These are phyloP conservation scores for Nigrospora osmanthi DNA, from an alignment of 2,329 filamentous ascomycete genomes.

Conservation along the genomic window DNA sequence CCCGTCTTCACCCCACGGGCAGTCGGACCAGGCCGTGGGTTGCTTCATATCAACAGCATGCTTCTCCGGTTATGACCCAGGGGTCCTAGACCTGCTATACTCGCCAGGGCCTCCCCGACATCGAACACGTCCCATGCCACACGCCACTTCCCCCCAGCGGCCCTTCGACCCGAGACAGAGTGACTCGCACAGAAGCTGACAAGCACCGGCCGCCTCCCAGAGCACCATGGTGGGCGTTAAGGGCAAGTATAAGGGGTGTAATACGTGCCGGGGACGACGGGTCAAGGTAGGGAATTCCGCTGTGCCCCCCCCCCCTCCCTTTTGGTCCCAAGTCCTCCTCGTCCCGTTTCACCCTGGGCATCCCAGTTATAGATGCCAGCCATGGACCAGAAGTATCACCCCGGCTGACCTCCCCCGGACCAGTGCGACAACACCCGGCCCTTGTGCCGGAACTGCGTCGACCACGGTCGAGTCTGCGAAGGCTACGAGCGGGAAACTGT, in stretches of 20 bases:
- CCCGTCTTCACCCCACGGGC: no score
- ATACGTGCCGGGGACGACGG: slow-evolving; percentile 5
- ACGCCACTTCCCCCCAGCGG: no score
- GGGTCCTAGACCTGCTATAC: no score
- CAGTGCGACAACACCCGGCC: slow-evolving; percentile 53
- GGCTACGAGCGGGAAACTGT: slow-evolving; percentile 57
- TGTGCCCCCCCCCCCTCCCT: background rate
- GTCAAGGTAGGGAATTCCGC: slow-evolving; percentile 1
- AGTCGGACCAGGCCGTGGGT: no score
- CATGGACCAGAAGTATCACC: background rate
- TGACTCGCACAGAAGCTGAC: no score
- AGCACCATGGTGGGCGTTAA: slow-evolving; percentile 6
- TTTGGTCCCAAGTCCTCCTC: background rate
- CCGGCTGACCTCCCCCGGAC: background rate
- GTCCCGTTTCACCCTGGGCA: background rate
- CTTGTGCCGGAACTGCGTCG: slow-evolving; percentile 51
- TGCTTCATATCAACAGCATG: no score
- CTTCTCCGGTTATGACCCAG: no score
- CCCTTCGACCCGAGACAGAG: no score
- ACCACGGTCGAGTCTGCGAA: slow-evolving; percentile 48
- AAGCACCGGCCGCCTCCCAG: no score
- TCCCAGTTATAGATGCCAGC: background rate
- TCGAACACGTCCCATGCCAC: no score
- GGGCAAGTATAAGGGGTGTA: slow-evolving; percentile 7
- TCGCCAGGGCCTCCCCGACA: no score